phyloP scores from a whole-genome alignment of 73 alveolate species.

The Paramecium bursaria region DNA sequence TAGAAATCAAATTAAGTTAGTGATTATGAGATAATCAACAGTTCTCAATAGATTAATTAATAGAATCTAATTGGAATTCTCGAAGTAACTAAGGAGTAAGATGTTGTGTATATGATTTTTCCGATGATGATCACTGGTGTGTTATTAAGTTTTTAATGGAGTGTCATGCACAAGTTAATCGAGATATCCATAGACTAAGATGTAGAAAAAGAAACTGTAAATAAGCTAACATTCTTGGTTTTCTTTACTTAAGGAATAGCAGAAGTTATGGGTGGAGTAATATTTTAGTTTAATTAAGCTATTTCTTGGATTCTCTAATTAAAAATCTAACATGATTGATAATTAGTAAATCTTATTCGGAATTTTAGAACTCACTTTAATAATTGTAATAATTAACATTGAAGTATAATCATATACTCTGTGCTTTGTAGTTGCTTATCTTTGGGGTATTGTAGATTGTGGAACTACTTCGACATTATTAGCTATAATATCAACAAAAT shows the following conservation, averaged over 20 bases:
- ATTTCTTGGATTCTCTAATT: background rate
- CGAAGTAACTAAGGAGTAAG: background rate
- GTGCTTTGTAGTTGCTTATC: background rate
- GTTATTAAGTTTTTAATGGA: conserved; percentile 51
- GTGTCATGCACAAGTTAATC: background rate
- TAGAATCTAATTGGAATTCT: background rate
- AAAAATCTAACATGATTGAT: too few relatives aligned
- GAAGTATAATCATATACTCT: background rate
- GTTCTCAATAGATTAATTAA: background rate
- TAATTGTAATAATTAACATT: background rate
- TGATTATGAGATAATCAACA: background rate
- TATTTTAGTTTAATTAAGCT: background rate
- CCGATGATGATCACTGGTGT: conserved; percentile 23
- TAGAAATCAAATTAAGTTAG: background rate
- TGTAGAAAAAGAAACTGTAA: background rate
- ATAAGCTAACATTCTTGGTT: background rate
- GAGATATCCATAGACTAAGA: background rate
- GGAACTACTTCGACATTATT: conserved; percentile 35
- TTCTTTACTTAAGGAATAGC: background rate
- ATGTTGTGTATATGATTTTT: background rate
- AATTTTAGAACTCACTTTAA: background rate
- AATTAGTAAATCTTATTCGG: background rate
- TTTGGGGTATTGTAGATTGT: conserved; percentile 58
- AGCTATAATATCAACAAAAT: conserved; percentile 21
- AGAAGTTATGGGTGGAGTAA: conserved; percentile 37